These are phyloP conservation scores for Fraxinus xanthoxyloides DNA, from an alignment of 305 asterid genomes.

Conservation along the genomic window DNA sequence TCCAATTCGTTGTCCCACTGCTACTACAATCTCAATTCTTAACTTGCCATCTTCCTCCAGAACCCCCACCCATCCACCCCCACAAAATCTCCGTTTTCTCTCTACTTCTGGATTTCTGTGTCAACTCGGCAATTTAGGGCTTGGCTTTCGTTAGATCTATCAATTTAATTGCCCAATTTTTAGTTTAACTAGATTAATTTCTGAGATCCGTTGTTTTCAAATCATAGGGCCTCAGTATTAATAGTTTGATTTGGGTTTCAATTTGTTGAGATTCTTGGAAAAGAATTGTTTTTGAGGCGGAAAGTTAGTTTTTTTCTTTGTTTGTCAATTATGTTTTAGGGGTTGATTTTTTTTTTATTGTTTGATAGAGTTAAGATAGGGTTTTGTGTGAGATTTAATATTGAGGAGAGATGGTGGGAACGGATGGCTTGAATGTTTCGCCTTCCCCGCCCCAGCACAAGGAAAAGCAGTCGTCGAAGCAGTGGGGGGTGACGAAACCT, in stretches of 20 bases:
- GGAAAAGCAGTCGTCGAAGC: conserved; percentile 17
- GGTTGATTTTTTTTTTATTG: not conserved
- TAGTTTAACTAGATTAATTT: not conserved
- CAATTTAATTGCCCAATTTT: not conserved
- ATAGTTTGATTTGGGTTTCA: no score
- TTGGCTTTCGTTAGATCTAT: not conserved
- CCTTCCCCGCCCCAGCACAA: conserved; percentile 32
- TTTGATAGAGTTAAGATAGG: conserved; percentile 16
- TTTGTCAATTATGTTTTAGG: not conserved
- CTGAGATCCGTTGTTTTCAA: no score
- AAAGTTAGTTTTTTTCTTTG: not conserved
- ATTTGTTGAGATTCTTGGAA: no score
- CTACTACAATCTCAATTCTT: not conserved
- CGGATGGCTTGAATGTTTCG: conserved; percentile 34
- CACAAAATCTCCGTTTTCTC: not conserved
- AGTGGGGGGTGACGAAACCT: no score
- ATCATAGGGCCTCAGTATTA: no score
- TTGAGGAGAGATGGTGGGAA: conserved; percentile 38
- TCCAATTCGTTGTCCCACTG: not conserved
- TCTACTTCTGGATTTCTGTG: not conserved
- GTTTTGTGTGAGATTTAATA: not conserved
- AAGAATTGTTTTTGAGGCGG: no score
- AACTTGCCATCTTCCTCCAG: not conserved
- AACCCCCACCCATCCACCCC: not conserved
- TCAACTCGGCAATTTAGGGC: not conserved